Conservation (phyloP, 257 asterid species). For the Cinchona pubescens region DNA sequence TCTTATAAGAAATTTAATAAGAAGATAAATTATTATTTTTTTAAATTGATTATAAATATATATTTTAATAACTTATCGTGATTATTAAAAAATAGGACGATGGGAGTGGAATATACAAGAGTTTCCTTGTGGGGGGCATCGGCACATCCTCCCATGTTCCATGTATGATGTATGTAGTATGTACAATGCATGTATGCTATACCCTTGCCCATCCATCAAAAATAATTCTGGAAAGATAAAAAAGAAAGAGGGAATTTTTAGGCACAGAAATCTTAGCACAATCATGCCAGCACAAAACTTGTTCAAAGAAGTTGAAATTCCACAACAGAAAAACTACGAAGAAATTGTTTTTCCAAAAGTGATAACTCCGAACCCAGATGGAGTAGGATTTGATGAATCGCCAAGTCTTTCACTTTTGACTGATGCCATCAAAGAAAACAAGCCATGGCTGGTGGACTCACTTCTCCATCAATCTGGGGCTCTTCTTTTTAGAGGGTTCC, state of each 20-base stretch:
- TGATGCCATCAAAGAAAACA: constrained; percentile 44
- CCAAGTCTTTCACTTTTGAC: constrained; percentile 20
- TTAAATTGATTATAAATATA: too few species aligned
- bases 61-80: too few species aligned
- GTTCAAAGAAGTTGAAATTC: constrained; percentile 41
- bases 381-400: not conserved
- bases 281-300: constrained; percentile 11
- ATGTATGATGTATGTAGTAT: too few species aligned
- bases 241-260: not conserved
- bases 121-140: too few species aligned
- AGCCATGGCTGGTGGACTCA: constrained; percentile 55
- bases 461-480: constrained; percentile 64
- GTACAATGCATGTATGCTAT: too few species aligned
- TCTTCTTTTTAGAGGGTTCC: constrained; percentile 63
- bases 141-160: too few species aligned
- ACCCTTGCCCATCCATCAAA: not conserved
- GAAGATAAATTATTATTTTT: too few species aligned
- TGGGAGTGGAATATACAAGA: too few species aligned
- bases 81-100: too few species aligned
- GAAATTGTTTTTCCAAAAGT: constrained; percentile 61
- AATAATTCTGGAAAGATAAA: not conserved
- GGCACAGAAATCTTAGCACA: not conserved
- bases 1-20: too few species aligned
- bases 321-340: constrained; percentile 49
- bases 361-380: constrained; percentile 37